Percentiles rank a stretch among this genome's conserved stretches.
These are phyloP conservation scores for Malus orientalis DNA, from an alignment of 306 rosid genomes.

Conservation along the genomic window DNA sequence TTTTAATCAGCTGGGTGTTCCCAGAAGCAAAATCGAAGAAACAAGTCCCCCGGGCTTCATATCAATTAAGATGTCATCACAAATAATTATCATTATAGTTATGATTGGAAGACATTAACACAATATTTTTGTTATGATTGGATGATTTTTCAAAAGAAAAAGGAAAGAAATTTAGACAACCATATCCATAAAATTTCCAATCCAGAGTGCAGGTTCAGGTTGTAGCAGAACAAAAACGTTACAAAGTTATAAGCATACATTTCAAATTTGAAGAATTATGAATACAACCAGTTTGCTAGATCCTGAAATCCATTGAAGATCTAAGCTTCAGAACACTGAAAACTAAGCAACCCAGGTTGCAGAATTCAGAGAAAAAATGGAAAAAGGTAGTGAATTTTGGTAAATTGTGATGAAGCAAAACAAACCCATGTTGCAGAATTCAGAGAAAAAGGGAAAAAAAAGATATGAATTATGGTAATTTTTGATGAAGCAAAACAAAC, in stretches of 20 bases:
- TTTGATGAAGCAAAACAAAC: background rate
- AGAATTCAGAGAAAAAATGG: background rate
- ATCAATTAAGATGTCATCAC: background rate
- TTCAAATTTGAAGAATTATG: background rate
- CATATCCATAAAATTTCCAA: slow-evolving; percentile 6
- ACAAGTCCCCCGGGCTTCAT: background rate
- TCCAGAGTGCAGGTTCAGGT: background rate
- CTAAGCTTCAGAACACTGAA: background rate
- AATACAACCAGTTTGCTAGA: background rate
- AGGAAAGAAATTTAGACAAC: background rate
- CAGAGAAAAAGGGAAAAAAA: background rate
- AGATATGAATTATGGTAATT: too few relatives aligned
- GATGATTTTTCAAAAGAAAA: background rate
- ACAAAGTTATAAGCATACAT: background rate
- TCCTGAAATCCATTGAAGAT: slow-evolving; percentile 11
- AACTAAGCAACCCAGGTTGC: background rate
- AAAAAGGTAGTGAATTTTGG: slow-evolving; percentile 1
- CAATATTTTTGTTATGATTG: background rate
- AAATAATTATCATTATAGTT: background rate
- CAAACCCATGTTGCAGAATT: slow-evolving; percentile 6
- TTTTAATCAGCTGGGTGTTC: background rate
- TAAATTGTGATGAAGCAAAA: background rate
- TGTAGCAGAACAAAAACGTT: background rate
- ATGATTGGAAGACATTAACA: background rate
- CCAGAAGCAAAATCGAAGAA: background rate